Evolutionary conservation across 495 filamentous ascomycete genomes (phyloP).

Genomic region (Neurospora sp.): DNA sequence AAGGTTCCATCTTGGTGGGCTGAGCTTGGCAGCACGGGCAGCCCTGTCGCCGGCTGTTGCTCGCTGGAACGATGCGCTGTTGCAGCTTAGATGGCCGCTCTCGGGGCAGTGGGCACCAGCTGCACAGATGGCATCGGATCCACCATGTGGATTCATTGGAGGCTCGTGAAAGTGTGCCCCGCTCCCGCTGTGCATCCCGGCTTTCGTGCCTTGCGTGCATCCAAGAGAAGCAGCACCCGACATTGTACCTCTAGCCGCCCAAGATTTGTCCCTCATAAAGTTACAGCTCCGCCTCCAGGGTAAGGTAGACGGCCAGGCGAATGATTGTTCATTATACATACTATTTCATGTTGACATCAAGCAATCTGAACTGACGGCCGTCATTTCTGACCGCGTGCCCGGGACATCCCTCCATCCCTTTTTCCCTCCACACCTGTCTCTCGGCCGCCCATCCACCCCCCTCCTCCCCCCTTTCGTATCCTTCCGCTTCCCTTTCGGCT

Average conservation of each 20-base stretch:
- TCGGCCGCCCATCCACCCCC: background rate
- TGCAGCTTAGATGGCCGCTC: background rate
- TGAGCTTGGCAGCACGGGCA: background rate
- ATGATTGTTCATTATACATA: background rate
- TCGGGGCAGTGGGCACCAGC: background rate
- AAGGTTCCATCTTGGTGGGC: background rate
- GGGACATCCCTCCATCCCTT: background rate
- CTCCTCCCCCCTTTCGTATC: background rate
- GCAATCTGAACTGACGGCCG: background rate
- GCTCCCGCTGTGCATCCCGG: background rate
- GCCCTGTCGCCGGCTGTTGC: background rate
- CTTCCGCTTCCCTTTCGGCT: background rate
- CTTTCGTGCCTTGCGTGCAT: background rate
- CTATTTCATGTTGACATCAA: conserved; percentile 1
- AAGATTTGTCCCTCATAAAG: background rate
- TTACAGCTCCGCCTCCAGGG: background rate
- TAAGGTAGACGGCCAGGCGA: background rate
- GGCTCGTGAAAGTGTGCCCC: background rate
- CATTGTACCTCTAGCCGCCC: background rate
- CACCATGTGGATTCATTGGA: background rate
- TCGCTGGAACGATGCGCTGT: background rate
- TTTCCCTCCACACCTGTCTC: background rate
- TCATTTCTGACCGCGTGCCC: background rate
- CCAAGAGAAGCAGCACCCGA: background rate
- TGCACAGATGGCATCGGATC: background rate